Percentiles rank a stretch among this genome's conserved stretches.
These are phyloP conservation scores for Naganishia friedmannii DNA, from an alignment of 768 basidiomycete genomes.

Conservation along the genomic window DNA sequence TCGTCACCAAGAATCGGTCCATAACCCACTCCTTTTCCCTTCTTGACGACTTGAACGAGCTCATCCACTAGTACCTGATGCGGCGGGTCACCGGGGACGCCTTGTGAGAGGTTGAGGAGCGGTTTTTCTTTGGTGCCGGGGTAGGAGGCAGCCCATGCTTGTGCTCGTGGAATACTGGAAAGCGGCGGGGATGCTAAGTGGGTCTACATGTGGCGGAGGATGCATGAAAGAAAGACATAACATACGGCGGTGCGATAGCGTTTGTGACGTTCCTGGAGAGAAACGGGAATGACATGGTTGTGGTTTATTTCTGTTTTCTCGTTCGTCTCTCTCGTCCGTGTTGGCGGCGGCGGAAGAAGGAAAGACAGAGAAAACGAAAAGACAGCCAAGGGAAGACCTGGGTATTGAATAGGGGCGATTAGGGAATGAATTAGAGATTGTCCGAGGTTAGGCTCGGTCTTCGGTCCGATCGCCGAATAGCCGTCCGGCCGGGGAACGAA, in stretches of 20 bases:
- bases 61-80: slow-evolving; percentile 58
- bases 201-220: background rate
- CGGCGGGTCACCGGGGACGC: slow-evolving; percentile 68
- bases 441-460: too few relatives aligned
- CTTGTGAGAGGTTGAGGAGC: slow-evolving; percentile 70
- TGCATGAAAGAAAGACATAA: background rate
- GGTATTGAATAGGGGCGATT: too few relatives aligned
- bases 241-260: slow-evolving; percentile 9
- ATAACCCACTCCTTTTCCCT: slow-evolving; percentile 58
- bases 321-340: too few relatives aligned
- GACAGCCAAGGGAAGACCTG: too few relatives aligned
- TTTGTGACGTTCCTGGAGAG: background rate
- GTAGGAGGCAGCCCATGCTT: slow-evolving; percentile 45
- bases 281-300: background rate
- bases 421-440: too few relatives aligned
- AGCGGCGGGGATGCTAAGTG: background rate
- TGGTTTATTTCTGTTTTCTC: too few relatives aligned
- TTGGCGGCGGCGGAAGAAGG: too few relatives aligned
- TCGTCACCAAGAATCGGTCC: slow-evolving; percentile 63
- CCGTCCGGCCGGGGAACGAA: too few relatives aligned
- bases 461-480: too few relatives aligned
- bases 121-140: slow-evolving; percentile 44
- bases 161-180: slow-evolving; percentile 46
- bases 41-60: slow-evolving; percentile 56
- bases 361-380: too few relatives aligned